phyloP scores from a whole-genome alignment of 768 basidiomycete genomes.

The Trametes maxima region DNA sequence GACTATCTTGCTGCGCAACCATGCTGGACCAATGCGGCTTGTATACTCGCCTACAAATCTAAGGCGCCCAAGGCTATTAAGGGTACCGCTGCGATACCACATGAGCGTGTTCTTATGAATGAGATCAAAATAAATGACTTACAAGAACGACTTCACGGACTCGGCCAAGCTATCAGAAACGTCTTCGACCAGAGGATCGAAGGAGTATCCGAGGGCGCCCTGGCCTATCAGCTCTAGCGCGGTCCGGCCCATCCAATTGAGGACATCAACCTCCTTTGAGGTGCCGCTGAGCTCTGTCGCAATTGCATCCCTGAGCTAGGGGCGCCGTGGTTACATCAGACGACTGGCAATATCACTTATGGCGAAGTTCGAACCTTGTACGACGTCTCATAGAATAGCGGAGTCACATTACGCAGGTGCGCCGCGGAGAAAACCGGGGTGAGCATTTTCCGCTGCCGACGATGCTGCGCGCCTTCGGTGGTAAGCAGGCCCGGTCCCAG shows the following conservation, averaged over 20 bases:
- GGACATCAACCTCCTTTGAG: constrained; percentile 18
- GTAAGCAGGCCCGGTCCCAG: constrained; percentile 49
- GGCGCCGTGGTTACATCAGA: not conserved
- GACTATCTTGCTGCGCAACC: constrained; percentile 1
- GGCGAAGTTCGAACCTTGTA: constrained; percentile 3
- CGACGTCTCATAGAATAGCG: constrained; percentile 12
- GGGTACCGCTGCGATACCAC: not conserved
- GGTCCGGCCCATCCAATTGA: constrained; percentile 26
- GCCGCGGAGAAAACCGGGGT: constrained; percentile 20
- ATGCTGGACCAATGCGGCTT: not conserved
- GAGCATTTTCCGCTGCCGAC: constrained; percentile 32
- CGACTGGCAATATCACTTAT: too few species aligned
- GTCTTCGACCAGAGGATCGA: constrained; percentile 38
- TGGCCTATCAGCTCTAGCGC: constrained; percentile 44
- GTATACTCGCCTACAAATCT: constrained; percentile 4
- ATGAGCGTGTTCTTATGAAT: too few species aligned
- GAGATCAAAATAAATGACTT: not conserved
- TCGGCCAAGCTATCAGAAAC: constrained; percentile 9
- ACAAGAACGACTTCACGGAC: constrained; percentile 27
- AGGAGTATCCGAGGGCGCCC: constrained; percentile 44
- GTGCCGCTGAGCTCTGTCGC: not conserved
- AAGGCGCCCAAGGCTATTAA: not conserved
- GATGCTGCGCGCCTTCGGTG: constrained; percentile 22
- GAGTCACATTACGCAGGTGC: constrained; percentile 18
- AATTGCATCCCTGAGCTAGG: constrained; percentile 11